A percentile compares a stretch with the other conserved stretches of the same genome.
Evolutionary conservation across 345 rosid species (phyloP).

Genomic region (Pistacia atlantica): DNA sequence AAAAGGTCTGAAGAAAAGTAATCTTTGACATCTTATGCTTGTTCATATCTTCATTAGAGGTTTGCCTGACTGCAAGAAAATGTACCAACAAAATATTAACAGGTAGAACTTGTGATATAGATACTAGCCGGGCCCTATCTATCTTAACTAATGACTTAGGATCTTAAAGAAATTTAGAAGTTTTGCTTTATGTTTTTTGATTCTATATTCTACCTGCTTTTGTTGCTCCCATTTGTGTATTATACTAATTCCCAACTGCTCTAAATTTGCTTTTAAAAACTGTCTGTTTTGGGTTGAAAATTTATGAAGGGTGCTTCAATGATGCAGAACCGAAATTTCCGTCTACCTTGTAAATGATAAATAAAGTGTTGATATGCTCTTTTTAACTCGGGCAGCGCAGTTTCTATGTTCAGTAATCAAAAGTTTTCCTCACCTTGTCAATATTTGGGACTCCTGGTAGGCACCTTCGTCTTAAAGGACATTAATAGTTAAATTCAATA

Average conservation of each 20-base stretch:
- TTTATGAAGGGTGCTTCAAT: not conserved
- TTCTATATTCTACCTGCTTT: constrained; percentile 4
- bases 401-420: not conserved
- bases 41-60: constrained; percentile 15
- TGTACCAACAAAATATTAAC: constrained; percentile 6
- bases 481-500: not conserved
- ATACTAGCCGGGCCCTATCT: not conserved
- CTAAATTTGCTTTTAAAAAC: not conserved
- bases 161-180: constrained; percentile 4
- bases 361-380: not conserved
- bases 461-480: not conserved
- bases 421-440: too few relatives aligned
- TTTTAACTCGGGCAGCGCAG: not conserved
- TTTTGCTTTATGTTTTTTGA: constrained; percentile 4
- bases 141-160: constrained; percentile 11
- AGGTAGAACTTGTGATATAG: constrained; percentile 11
- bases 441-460: not conserved
- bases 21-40: constrained; percentile 12
- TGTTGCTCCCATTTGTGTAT: not conserved
- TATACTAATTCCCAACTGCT: constrained; percentile 11
- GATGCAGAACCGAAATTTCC: not conserved
- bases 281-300: constrained; percentile 2
- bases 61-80: constrained; percentile 6
- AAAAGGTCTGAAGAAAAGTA: not conserved
- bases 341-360: not conserved